Percentiles rank a stretch among this genome's conserved stretches.
These are phyloP conservation scores for Tilletiaria anomala DNA, from an alignment of 1,284 basidiomycete genomes.

Conservation along the genomic window DNA sequence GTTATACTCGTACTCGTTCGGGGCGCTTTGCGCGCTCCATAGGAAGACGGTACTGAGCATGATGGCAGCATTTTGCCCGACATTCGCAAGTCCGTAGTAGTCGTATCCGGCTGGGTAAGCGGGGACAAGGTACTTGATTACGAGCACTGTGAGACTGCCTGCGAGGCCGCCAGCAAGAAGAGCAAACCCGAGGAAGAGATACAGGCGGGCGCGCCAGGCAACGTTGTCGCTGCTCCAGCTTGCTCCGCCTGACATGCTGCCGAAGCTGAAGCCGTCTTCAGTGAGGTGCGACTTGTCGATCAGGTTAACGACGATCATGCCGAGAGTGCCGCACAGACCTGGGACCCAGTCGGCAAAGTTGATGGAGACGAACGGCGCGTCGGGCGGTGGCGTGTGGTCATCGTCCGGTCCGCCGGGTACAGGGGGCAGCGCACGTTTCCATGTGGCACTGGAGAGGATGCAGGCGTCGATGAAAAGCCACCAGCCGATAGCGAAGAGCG, in stretches of 20 bases:
- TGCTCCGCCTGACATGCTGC: conserved; percentile 12
- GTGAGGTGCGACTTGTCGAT: conserved; percentile 85
- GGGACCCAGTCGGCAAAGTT: conserved; percentile 88
- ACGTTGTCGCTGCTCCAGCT: conserved; percentile 46
- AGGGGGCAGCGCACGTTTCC: conserved; percentile 48
- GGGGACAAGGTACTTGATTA: conserved; percentile 77
- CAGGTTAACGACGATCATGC: conserved; percentile 80
- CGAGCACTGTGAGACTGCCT: conserved; percentile 73
- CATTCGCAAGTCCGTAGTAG: conserved; percentile 88
- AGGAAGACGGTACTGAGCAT: conserved; percentile 78
- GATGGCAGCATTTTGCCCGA: conserved; percentile 74
- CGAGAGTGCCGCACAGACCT: conserved; percentile 80
- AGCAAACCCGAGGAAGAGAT: conserved; percentile 89
- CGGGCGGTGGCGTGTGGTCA: conserved; percentile 51
- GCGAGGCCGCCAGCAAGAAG: conserved; percentile 90
- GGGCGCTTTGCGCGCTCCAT: conserved; percentile 69
- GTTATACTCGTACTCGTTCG: conserved; percentile 74
- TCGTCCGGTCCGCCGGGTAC: conserved; percentile 37
- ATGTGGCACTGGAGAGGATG: conserved; percentile 52
- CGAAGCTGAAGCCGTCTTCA: conserved; percentile 45
- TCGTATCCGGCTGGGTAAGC: conserved; percentile 59
- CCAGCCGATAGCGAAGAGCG: conserved; percentile 76
- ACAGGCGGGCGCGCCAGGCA: conserved; percentile 74
- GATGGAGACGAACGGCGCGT: conserved; percentile 68
- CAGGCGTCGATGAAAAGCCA: conserved; percentile 94